phyloP scores from a whole-genome alignment of 1,284 basidiomycete species.

The Cryptococcus floricola region DNA sequence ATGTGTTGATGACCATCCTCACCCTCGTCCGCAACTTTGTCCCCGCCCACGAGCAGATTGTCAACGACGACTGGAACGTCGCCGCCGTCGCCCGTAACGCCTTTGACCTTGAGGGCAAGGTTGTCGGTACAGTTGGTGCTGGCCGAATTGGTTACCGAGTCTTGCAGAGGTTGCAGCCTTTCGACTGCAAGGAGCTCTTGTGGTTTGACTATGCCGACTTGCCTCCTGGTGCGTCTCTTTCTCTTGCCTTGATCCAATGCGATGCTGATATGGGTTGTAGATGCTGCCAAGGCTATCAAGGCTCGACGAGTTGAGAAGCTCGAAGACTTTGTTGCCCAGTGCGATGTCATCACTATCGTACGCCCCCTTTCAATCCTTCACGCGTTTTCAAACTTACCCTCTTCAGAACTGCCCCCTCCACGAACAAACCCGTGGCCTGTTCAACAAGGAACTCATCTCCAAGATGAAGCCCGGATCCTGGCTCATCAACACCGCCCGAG shows the following conservation, averaged over 20 bases:
- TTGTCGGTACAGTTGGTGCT: constrained; percentile 81
- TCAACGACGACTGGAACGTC: constrained; percentile 79
- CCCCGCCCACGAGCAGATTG: constrained; percentile 64
- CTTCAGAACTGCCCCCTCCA: constrained; percentile 76
- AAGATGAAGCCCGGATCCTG: constrained; percentile 89
- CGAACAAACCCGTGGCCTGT: constrained; percentile 74
- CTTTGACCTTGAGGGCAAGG: constrained; percentile 86
- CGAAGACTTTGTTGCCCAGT: constrained; percentile 75
- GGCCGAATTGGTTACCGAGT: constrained; percentile 87
- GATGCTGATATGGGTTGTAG: constrained; percentile 34
- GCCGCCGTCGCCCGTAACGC: constrained; percentile 74
- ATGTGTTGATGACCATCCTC: constrained; percentile 80
- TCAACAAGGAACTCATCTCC: constrained; percentile 76
- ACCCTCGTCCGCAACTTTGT: constrained; percentile 78
- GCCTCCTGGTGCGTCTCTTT: constrained; percentile 56
- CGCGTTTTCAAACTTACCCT: too few relatives aligned
- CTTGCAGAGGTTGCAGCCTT: constrained; percentile 78
- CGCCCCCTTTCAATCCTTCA: constrained; percentile 3
- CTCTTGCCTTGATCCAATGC: neutral
- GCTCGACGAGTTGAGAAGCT: constrained; percentile 76
- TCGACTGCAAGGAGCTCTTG: constrained; percentile 84
- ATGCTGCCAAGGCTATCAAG: constrained; percentile 65
- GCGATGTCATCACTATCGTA: constrained; percentile 44
- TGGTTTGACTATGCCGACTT: constrained; percentile 89
- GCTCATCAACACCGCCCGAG: constrained; percentile 91